These are phyloP conservation scores for Chamaenerion angustifolium DNA, from an alignment of 345 rosid genomes.

Conservation along the genomic window DNA sequence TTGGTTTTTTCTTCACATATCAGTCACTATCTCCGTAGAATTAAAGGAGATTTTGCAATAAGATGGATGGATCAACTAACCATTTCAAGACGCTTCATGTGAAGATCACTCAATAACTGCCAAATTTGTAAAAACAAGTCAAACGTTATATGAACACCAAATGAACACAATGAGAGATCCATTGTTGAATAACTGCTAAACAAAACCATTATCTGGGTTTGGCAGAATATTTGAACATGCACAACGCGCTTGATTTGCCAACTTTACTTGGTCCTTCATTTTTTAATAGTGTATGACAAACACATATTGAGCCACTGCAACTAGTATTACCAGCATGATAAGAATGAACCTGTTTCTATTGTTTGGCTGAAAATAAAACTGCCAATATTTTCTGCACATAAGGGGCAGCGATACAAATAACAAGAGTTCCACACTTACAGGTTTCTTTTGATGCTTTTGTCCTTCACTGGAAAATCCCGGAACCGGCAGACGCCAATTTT, in stretches of 20 bases:
- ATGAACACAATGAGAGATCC: neutral
- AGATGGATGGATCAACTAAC: slow-evolving; percentile 23
- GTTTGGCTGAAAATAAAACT: too few species aligned
- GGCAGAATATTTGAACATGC: too few species aligned
- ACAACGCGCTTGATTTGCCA: too few species aligned
- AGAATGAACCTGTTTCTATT: too few species aligned
- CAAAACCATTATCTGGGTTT: too few species aligned
- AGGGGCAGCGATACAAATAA: neutral
- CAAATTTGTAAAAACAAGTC: slow-evolving; percentile 10
- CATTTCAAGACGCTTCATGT: slow-evolving; percentile 70
- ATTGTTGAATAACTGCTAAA: too few species aligned
- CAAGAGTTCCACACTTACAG: slow-evolving; percentile 28
- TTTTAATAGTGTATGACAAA: too few species aligned
- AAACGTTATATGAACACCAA: neutral
- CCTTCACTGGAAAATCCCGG: slow-evolving; percentile 88
- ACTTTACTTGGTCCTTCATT: too few species aligned
- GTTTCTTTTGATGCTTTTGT: slow-evolving; percentile 40
- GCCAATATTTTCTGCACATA: too few species aligned
- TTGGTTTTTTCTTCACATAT: neutral
- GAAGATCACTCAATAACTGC: slow-evolving; percentile 60
- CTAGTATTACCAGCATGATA: too few species aligned
- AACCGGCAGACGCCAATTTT: slow-evolving; percentile 65
- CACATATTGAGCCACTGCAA: too few species aligned
- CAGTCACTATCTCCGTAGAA: neutral
- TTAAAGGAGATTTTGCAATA: slow-evolving; percentile 2